These are phyloP conservation scores for Colletotrichum sp. DNA, from an alignment of 2,329 filamentous ascomycete species.

Conservation along the genomic window DNA sequence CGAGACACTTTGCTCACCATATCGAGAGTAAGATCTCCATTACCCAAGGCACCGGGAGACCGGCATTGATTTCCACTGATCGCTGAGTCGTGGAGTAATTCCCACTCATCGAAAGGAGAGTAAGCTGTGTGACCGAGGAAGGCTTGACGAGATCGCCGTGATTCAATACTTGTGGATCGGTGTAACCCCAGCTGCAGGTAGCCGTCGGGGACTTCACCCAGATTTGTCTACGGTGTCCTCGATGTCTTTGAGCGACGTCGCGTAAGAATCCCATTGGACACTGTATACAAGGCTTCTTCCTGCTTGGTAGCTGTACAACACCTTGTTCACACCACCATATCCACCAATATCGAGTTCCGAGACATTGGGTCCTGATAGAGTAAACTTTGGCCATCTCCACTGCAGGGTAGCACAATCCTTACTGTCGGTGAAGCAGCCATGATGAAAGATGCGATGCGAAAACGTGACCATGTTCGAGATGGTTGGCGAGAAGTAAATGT, in stretches of 20 bases:
- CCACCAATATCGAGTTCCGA: slow-evolving; percentile 15
- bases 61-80: background rate
- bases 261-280: background rate
- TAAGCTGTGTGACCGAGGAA: background rate
- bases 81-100: slow-evolving; percentile 8
- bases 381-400: background rate
- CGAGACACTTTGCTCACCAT: background rate
- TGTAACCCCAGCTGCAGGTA: background rate
- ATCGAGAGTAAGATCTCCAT: background rate
- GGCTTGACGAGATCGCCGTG: background rate
- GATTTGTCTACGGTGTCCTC: background rate
- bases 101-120: background rate
- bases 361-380: slow-evolving; percentile 10
- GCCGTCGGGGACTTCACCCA: background rate
- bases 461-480: background rate
- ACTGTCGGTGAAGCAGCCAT: background rate
- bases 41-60: background rate
- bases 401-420: background rate
- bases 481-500: slow-evolving; percentile 10
- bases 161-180: slow-evolving; percentile 12
- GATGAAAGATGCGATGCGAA: background rate
- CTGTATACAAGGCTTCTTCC: background rate
- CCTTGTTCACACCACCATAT: background rate
- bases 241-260: background rate
- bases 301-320: background rate